These are phyloP conservation scores for Fraxinus sp. DNA, from an alignment of 305 asterid species.

Conservation along the genomic window DNA sequence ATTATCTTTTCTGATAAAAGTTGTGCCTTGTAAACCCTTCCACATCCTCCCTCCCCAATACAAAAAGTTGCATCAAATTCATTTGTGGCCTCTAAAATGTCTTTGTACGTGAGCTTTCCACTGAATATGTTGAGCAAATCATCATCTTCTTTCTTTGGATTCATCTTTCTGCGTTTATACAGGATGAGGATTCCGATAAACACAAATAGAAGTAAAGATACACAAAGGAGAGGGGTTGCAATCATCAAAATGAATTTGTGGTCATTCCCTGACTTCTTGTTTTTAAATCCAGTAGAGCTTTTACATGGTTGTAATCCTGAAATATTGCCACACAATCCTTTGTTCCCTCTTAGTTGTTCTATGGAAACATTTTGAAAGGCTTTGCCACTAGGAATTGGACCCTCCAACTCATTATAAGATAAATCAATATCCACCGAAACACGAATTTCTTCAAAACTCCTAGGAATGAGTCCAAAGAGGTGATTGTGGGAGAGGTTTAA, in stretches of 20 bases:
- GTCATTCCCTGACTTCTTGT: neutral
- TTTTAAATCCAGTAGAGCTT: neutral
- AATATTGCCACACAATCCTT: neutral
- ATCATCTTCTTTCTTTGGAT: neutral
- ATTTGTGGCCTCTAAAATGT: constrained; percentile 8
- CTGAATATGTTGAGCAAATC: neutral
- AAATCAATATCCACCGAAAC: neutral
- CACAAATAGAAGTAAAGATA: constrained; percentile 10
- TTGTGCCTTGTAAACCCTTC: neutral
- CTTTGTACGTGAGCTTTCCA: neutral
- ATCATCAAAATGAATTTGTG: neutral
- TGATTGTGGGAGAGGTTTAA: constrained; percentile 1
- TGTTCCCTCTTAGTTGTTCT: neutral
- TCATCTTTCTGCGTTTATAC: neutral
- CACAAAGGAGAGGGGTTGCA: constrained; percentile 23
- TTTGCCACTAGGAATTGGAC: neutral
- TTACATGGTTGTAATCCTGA: neutral
- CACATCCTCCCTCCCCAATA: neutral
- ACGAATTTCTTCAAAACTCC: neutral
- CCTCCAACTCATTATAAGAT: neutral
- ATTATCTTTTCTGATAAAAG: neutral
- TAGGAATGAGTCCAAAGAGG: neutral
- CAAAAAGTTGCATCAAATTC: neutral
- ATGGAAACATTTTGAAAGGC: neutral
- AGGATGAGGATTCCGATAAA: neutral